Evolutionary conservation across 495 filamentous ascomycete species (phyloP), one percentile per base, ranked within the genome.

Genomic region (Corynascus novoguineensis): DNA sequence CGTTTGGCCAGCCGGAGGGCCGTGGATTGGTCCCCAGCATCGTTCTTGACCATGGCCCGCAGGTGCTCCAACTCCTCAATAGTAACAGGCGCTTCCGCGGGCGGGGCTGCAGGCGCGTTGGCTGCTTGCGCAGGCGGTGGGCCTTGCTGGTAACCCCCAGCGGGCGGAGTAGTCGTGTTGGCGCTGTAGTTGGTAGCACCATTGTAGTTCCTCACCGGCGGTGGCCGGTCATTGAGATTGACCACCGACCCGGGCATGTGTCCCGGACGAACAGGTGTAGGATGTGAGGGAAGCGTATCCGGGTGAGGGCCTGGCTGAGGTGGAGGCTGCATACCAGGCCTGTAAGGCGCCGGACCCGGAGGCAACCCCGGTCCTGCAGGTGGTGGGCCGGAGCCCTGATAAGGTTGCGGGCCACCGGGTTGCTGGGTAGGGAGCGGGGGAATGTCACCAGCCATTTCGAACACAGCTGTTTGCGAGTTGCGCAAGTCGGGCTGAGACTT

Each of bases 1-100:
- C 89, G 92, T 75, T 93, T 89, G 2, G 90, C 92, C 1, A 96
- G 75, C 0, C 76, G 66, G 45, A 98, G 79, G 37, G 87, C 85
- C 19, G 83, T 78, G 51, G 78, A 79, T 32, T 84, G 80, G 55
- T 97, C 90, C 8, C 78, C 75, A 3, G 92, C 86, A 55, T 89
- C 87, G 21, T 73, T 75, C 62, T 83, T 84, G 25, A 83, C 81
- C n/a, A 74, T 71, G 50, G 80, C 79, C 34, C 87, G 85, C 5
- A 97, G 74, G 14, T 76, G 76, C 55, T 92, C 85, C 0, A 98
- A 75, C 69, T 96, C 93, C 17, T 85, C 79, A 7, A 74, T 71
- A 0, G 93, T 96, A 28, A 97, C 84, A 2, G 88, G 86, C 15
- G 65, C 65, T 50, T 78, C 71, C 8, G 41, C 60, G 15, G 72